Percentiles rank a stretch among this genome's conserved stretches.
Evolutionary conservation across 2,329 filamentous ascomycete species (phyloP).

Genomic region (Alternaria sp.): DNA sequence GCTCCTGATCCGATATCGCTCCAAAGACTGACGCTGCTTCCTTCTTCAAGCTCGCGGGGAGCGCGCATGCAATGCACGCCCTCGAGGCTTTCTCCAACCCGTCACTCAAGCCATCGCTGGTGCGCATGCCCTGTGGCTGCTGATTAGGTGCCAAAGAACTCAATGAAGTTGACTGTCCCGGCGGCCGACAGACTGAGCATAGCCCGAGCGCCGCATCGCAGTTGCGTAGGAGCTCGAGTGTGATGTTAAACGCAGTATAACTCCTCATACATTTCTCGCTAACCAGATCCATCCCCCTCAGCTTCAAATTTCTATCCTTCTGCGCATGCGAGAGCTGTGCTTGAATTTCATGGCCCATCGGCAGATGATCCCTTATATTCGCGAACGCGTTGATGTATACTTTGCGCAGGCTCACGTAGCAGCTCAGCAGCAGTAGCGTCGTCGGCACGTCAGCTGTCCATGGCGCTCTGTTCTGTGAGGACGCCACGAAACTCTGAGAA

Average conservation of each 20-base stretch:
- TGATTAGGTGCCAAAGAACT: not conserved
- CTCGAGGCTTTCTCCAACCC: not conserved
- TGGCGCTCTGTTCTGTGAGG: not conserved
- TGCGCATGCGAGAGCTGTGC: not conserved
- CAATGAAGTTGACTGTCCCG: not conserved
- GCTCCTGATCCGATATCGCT: constrained; percentile 1
- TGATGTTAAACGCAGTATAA: constrained; percentile 5
- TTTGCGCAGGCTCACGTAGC: not conserved
- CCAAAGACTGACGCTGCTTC: not conserved
- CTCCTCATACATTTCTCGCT: constrained; percentile 1
- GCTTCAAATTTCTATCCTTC: not conserved
- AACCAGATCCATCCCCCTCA: not conserved
- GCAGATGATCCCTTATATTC: not conserved
- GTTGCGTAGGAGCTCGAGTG: not conserved
- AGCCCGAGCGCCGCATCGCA: not conserved
- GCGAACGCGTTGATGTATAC: constrained; percentile 2
- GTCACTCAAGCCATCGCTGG: not conserved
- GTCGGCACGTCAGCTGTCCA: not conserved
- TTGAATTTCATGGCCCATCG: not conserved
- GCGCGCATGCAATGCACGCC: not conserved
- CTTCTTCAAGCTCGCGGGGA: not conserved
- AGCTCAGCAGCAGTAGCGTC: not conserved
- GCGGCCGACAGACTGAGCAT: not conserved
- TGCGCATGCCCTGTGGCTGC: not conserved
- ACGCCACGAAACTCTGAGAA: not conserved